Evolutionary conservation across 2,329 filamentous ascomycete species (phyloP), one percentile per base, ranked within the genome.

Genomic region (Trichothecium sympodiale): DNA sequence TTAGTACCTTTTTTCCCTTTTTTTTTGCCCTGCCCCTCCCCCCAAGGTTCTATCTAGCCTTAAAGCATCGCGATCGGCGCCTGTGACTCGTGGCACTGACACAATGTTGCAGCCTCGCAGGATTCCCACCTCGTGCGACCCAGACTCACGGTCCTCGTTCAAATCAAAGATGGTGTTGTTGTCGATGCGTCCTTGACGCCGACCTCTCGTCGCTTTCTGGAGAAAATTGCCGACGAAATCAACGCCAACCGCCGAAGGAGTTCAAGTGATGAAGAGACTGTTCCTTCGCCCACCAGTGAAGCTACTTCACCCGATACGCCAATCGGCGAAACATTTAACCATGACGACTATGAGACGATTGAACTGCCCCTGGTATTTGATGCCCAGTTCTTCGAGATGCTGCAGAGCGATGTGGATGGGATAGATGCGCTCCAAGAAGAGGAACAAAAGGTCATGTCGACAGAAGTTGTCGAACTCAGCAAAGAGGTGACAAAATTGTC

Each of bases 341-440:
- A 33, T 13, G 15, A 25, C 20, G 41, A 47, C 33, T 52, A 52
- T 33, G 54, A 60, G 40, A 56, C 46, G 8, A 55, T 93, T n/a
- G 79, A 88, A 52, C 72, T 94, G 6, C 81, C 84, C 14, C 62
- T 94, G 3, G 74, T 75, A 2, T 84, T 84, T 17, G 85, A 91
- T 49, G 69, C 71, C 15, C 75, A 87, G 50, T 94, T 94, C 56
- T 93, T 94, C 55, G 69, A 75, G 18, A 74, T 82, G 29, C 69
- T 94, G 7, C 77, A 83, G 47, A 71, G 65, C 30, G 83, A 89
- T 50, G 70, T 93, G 13, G 70, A 69, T 16, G 71, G 73, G 31
- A 63, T 94, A 3, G 82, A 84, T 43, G 62, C 63, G 1, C 62
- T 93, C 4, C 82, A 88, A 43, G 62, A 66, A 27, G 60, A 69